Evolutionary conservation across 139 green algal genomes (phyloP), one percentile per base, ranked within the genome.

Genomic region (Chlamydomonas sp.): DNA sequence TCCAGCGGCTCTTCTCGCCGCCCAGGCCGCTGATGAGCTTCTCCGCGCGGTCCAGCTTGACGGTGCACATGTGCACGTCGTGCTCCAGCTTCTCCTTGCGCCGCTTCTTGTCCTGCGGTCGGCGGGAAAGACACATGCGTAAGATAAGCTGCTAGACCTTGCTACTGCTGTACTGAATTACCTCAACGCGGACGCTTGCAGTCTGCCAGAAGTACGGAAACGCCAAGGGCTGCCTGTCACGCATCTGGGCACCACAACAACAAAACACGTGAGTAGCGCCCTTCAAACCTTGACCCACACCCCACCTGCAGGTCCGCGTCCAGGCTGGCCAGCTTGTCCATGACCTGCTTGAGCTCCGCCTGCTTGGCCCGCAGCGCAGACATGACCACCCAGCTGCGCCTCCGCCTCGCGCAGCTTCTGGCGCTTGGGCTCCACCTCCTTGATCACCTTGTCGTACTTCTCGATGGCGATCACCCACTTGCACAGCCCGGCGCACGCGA

Each of bases 261-360:
- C n/a, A n/a, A n/a, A n/a, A n/a, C n/a, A n/a, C n/a, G n/a, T n/a
- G n/a, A n/a, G n/a, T n/a, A n/a, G n/a, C n/a, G n/a, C n/a, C n/a
- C n/a, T n/a, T n/a, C n/a, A n/a, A n/a, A n/a, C n/a, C n/a, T n/a
- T n/a, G n/a, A n/a, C n/a, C n/a, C n/a, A n/a, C n/a, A 63, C 49
- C 86, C 1, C 74, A 91, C 91, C 90, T 95, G 77, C 59, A 97
- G 93, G 87, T 97, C 91, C 57, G 91, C 93, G 75, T 98, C 95
- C 58, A 98, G 93, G 9, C 86, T 92, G 17, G 89, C 94, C 60
- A 98, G 90, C 88, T 97, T 96, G 90, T 96, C 94, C 92, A 96
- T 90, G 60, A 98, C 94, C 81, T 91, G 80, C 79, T 95, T 89
- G 18, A 98, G 94, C 89, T 96, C 92, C 60, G 91, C 94, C 84